Evolutionary conservation across 2,329 filamentous ascomycete species (phyloP).

Genomic region (Rugonectria rugulosa): DNA sequence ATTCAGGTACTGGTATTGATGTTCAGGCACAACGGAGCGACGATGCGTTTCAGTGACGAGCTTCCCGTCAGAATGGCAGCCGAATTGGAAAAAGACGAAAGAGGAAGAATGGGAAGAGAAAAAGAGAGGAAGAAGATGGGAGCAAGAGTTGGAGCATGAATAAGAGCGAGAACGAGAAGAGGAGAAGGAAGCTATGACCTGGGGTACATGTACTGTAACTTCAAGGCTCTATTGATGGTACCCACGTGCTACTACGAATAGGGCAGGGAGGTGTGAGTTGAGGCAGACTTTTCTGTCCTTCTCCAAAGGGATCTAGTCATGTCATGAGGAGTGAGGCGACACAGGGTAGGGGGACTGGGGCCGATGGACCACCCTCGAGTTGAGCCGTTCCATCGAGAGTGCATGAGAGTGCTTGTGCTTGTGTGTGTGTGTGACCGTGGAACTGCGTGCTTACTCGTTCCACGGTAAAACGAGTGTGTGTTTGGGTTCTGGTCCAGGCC

Average conservation of each 20-base stretch:
- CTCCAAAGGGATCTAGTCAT: conserved; percentile 1
- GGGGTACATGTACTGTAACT: not conserved
- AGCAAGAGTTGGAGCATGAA: not conserved
- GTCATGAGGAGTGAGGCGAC: conserved; percentile 4
- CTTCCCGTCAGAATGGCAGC: not conserved
- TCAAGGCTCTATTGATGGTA: conserved; percentile 4
- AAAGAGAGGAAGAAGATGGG: not conserved
- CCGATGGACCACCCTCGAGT: not conserved
- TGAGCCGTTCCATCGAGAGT: conserved; percentile 7
- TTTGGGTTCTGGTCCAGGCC: too few relatives aligned
- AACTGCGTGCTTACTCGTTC: not conserved
- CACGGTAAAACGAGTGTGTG: not conserved
- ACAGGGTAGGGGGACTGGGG: not conserved
- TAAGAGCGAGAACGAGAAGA: not conserved
- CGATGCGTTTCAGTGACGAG: not conserved
- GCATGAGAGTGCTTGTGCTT: too few relatives aligned
- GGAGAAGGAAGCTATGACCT: conserved; percentile 5
- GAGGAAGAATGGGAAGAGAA: conserved; percentile 8
- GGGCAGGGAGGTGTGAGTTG: not conserved
- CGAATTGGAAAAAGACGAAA: conserved; percentile 2
- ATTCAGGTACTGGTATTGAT: not conserved
- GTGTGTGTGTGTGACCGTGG: too few relatives aligned
- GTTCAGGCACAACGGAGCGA: not conserved
- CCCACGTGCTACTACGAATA: conserved; percentile 13
- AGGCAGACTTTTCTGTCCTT: not conserved